Base-by-base conservation (phyloP, 805 yeast species). In the Ogataea zsoltii region DNA sequence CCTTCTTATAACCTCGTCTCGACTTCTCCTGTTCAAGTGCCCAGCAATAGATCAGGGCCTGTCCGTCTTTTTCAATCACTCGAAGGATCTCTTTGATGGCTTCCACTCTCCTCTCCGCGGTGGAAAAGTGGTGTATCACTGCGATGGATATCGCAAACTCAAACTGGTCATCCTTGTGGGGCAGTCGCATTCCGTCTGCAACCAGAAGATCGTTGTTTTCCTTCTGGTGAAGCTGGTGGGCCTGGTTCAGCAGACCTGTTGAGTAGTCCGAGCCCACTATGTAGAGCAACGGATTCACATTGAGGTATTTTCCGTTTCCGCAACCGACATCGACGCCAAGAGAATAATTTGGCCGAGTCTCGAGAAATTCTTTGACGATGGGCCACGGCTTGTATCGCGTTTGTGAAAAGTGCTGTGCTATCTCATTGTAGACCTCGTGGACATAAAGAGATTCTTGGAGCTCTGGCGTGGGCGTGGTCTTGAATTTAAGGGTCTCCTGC, bases 351-450 rank as follows among this genome's bases (percentile, higher is more conserved):
- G 61, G 48, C 55, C 79, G 77, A 1, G 65, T 54, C 10, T 55
- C 60, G 36, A 94, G 66, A 60, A 85, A 94, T 48, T 74, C 65
- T 41, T 87, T 88, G 19, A 94, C 99, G 16, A 90, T 82, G 7
- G 98, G 98, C 99, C 99, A 94, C 21, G 98, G 97, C 70, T 87
- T 92, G 68, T 91, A 94, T 38, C 99, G 67, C 0, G 99, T 94
- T 55, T 85, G 85, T 2, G 98, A 91, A 64, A 94, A 94, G 63
- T 94, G 99, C 9, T 83, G 56, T 0, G 99, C 98, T 23, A 94
- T 94, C 48, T 86, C 87, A 60, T 94, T 88, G 69, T 94, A 94
- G 10, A 94, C 96, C n/a, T 79, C 77, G 64, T 94, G 99, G 1
- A 94, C 99, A 59, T 79, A 83, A 41, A 75, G 75, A 38, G 83